Conservation (phyloP, 208 protist genomes). For the Leishmania lainsoni region DNA sequence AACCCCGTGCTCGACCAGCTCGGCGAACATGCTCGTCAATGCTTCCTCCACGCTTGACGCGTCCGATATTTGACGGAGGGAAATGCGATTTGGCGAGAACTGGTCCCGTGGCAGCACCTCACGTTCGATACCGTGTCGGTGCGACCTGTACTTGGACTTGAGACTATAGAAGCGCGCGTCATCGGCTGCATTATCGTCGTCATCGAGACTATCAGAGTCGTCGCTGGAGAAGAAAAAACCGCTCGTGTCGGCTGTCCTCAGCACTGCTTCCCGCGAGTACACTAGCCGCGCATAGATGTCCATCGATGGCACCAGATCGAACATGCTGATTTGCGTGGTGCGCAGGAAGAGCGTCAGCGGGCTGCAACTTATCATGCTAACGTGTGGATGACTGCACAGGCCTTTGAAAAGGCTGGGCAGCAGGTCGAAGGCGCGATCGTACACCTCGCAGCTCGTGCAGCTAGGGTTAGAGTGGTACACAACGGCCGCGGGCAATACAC, state of each 20-base stretch:
- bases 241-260: conserved; percentile 16
- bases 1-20: conserved; percentile 18
- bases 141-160: conserved; percentile 11
- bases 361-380: conserved; percentile 62
- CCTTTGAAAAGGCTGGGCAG: conserved; percentile 58
- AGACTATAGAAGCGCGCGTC: conserved; percentile 27
- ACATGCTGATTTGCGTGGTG: conserved; percentile 16
- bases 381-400: conserved; percentile 45
- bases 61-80: conserved; percentile 17
- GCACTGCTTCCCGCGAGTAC: conserved; percentile 22
- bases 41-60: conserved; percentile 20
- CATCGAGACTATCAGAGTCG: neutral
- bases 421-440: conserved; percentile 55
- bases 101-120: conserved; percentile 23
- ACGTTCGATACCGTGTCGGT: conserved; percentile 13
- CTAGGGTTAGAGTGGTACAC: conserved; percentile 44
- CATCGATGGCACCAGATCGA: conserved; percentile 36
- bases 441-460: conserved; percentile 39
- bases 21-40: conserved; percentile 19
- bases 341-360: conserved; percentile 63
- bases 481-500: conserved; percentile 39
- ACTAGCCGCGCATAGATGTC: conserved; percentile 34
- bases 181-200: neutral
- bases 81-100: conserved; percentile 14
- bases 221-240: neutral